A percentile compares a stretch with the other conserved stretches of the same genome.
Evolutionary conservation across 129 eudicot genomes (phyloP).

Genomic region (Pseudognaphalium luteoalbum): DNA sequence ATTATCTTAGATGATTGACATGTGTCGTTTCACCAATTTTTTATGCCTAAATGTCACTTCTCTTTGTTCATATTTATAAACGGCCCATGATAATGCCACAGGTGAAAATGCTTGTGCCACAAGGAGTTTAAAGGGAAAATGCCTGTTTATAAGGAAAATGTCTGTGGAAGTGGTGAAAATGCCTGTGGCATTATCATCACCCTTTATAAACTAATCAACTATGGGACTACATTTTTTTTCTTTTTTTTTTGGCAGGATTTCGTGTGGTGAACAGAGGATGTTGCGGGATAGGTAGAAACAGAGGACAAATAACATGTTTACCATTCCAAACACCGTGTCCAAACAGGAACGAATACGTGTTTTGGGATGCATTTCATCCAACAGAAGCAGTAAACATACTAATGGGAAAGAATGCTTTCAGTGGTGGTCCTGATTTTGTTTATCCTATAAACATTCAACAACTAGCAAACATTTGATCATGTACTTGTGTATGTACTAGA

Average conservation of each 20-base stretch:
- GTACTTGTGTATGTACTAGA: constrained; percentile 13
- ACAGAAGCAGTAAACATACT: constrained; percentile 75
- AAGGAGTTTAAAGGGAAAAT: no score
- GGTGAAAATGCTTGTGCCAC: no score
- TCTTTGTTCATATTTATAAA: no score
- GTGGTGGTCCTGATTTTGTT: constrained; percentile 46
- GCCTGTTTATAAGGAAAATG: no score
- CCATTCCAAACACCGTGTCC: constrained; percentile 84
- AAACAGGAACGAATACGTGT: constrained; percentile 64
- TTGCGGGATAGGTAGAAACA: constrained; percentile 82
- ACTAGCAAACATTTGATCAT: constrained; percentile 53
- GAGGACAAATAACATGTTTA: constrained; percentile 88
- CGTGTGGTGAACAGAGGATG: constrained; percentile 67
- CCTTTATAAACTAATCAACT: no score
- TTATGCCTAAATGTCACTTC: not conserved
- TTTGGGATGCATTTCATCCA: constrained; percentile 98
- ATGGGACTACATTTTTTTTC: not conserved
- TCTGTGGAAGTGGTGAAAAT: no score
- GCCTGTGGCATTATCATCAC: no score
- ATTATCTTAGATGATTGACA: not conserved
- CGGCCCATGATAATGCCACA: no score
- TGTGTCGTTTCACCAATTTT: not conserved
- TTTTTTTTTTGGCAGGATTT: constrained; percentile 51
- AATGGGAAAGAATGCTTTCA: constrained; percentile 72
- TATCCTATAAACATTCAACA: constrained; percentile 80